Evolutionary conservation across 257 asterid genomes (phyloP).

Genomic region (Solanum bukasovii): DNA sequence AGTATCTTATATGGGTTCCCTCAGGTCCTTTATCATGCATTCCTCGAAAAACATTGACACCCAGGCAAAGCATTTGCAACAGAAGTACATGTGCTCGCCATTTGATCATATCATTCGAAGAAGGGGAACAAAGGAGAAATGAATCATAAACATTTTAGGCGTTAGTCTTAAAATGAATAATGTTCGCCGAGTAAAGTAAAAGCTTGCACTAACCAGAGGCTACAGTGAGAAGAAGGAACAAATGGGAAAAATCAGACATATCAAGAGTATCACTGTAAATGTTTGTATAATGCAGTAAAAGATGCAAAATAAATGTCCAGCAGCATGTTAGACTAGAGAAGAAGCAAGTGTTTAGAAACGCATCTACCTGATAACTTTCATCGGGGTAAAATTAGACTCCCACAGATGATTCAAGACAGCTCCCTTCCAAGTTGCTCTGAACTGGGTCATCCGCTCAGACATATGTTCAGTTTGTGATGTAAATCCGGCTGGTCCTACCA

Average conservation of each 20-base stretch:
- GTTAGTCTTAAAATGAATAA: not conserved
- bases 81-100: not conserved
- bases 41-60: not conserved
- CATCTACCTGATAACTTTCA: slow-evolving; percentile 65
- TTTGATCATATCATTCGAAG: not conserved
- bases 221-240: not conserved
- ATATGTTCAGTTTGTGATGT: slow-evolving; percentile 60
- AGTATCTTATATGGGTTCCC: not conserved
- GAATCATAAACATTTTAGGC: not conserved
- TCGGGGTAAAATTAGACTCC: slow-evolving; percentile 97
- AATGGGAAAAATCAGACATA: not conserved
- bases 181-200: not conserved
- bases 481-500: slow-evolving; percentile 97
- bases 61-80: not conserved
- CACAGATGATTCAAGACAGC: slow-evolving; percentile 74
- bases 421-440: slow-evolving; percentile 87
- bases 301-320: not conserved
- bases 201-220: not conserved
- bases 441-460: slow-evolving; percentile 49
- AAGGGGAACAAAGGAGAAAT: not conserved
- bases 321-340: not conserved
- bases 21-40: not conserved
- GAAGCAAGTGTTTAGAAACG: not conserved
- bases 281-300: not conserved
- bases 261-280: not conserved